Conservation (phyloP, 305 asterid genomes). For the Solanum hybrid region DNA sequence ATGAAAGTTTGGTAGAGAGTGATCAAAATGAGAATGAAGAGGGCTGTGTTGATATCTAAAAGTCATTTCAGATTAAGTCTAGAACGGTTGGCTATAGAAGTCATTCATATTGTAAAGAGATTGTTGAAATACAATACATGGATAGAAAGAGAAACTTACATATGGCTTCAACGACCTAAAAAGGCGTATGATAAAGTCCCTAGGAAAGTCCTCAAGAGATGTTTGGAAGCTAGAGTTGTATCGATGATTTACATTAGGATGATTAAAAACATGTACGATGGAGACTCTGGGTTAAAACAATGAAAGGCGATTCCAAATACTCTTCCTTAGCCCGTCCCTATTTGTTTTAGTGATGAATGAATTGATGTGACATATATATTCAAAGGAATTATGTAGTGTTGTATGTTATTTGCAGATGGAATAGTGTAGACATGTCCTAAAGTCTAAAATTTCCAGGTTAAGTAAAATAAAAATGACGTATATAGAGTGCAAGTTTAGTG, state of each 20-base stretch:
- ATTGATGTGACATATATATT: neutral
- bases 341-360: neutral
- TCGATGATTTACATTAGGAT: neutral
- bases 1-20: neutral
- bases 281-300: too few species aligned
- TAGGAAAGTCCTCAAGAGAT: too few species aligned
- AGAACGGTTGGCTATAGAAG: neutral
- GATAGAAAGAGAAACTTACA: neutral
- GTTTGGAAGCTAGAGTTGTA: neutral
- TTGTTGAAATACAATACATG: neutral
- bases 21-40: neutral
- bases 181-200: neutral
- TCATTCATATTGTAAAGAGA: neutral
- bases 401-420: neutral
- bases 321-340: neutral
- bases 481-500: neutral
- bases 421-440: neutral
- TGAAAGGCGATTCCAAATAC: neutral
- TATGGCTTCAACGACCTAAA: too few species aligned
- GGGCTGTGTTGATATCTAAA: neutral
- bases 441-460: neutral
- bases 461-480: neutral
- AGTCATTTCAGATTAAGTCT: too few species aligned
- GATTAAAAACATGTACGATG: neutral
- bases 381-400: neutral